phyloP scores from a whole-genome alignment of 257 asterid genomes.

The Solanum pimpinellifolium region DNA sequence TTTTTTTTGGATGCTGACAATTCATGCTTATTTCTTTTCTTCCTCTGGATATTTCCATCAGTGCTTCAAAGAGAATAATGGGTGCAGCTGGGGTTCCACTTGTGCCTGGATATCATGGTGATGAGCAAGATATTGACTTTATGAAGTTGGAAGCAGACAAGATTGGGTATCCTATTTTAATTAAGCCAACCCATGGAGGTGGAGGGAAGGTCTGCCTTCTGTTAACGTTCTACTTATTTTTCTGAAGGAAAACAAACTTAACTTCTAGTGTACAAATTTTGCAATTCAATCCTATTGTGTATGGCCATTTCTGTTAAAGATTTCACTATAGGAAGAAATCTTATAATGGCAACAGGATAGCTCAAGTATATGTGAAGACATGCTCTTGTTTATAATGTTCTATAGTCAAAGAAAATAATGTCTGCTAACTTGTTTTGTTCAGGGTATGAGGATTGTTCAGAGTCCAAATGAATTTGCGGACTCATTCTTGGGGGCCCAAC shows the following conservation, averaged over 20 bases:
- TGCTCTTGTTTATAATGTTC: neutral
- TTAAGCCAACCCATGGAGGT: slow-evolving; percentile 99
- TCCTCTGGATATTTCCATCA: slow-evolving; percentile 15
- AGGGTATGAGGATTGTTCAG: slow-evolving; percentile 99
- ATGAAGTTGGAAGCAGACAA: slow-evolving; percentile 92
- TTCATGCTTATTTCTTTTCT: neutral
- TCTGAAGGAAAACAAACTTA: neutral
- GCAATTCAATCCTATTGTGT: neutral
- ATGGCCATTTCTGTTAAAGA: neutral
- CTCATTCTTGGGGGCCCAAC: slow-evolving; percentile 89
- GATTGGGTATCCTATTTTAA: slow-evolving; percentile 89
- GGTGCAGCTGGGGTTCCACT: slow-evolving; percentile 99
- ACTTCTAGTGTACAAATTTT: neutral
- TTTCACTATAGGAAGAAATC: neutral
- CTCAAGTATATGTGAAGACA: neutral
- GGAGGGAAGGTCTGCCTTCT: slow-evolving; percentile 75
- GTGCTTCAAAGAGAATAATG: slow-evolving; percentile 99
- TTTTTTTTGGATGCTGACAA: neutral
- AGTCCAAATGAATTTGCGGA: slow-evolving; percentile 70
- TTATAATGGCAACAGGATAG: neutral
- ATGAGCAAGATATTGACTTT: slow-evolving; percentile 70
- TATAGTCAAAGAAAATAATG: neutral
- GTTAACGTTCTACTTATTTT: neutral
- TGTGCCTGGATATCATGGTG: slow-evolving; percentile 98
- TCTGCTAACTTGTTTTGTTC: slow-evolving; percentile 12